phyloP scores from a whole-genome alignment of 2,329 filamentous ascomycete species.

The Myriosclerotinia curreyana region DNA sequence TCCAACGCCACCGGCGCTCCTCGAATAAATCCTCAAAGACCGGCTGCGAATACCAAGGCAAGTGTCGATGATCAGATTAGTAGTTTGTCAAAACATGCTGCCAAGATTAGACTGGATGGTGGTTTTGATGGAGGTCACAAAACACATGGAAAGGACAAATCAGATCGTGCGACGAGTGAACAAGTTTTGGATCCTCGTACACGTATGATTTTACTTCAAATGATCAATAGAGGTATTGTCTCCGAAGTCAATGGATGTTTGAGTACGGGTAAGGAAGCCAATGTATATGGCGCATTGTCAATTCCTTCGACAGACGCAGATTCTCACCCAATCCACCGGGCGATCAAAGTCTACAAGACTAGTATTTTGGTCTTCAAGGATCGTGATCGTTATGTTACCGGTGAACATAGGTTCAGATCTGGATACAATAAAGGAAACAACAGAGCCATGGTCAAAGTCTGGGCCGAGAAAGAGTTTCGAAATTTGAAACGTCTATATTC shows the following conservation, averaged over 20 bases:
- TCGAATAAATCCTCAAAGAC: slow-evolving; percentile 74
- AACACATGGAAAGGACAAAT: slow-evolving; percentile 73
- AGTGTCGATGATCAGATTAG: slow-evolving; percentile 85
- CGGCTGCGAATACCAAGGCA: slow-evolving; percentile 72
- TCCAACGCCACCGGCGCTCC: slow-evolving; percentile 48
- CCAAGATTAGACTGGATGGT: slow-evolving; percentile 77
- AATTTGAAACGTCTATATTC: slow-evolving; percentile 82
- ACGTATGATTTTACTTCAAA: slow-evolving; percentile 90
- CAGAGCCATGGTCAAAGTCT: slow-evolving; percentile 95
- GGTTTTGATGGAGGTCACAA: slow-evolving; percentile 50
- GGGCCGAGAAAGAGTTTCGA: slow-evolving; percentile 98
- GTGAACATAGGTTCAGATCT: slow-evolving; percentile 85
- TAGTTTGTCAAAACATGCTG: slow-evolving; percentile 78
- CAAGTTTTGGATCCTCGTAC: slow-evolving; percentile 93
- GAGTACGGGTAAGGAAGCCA: slow-evolving; percentile 96
- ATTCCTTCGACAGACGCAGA: slow-evolving; percentile 51
- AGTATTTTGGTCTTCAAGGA: slow-evolving; percentile 98
- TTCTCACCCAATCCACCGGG: slow-evolving; percentile 64
- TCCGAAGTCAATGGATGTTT: slow-evolving; percentile 92
- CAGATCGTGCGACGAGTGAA: slow-evolving; percentile 89
- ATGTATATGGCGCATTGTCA: slow-evolving; percentile 88
- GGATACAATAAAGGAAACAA: slow-evolving; percentile 95
- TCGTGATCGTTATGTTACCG: slow-evolving; percentile 89
- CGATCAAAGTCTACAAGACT: slow-evolving; percentile 99
- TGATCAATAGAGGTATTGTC: slow-evolving; percentile 89